Percentiles rank a stretch among this genome's conserved stretches.
These are phyloP conservation scores for Botrytis pseudocinerea DNA, from an alignment of 2,329 filamentous ascomycete species.

Conservation along the genomic window DNA sequence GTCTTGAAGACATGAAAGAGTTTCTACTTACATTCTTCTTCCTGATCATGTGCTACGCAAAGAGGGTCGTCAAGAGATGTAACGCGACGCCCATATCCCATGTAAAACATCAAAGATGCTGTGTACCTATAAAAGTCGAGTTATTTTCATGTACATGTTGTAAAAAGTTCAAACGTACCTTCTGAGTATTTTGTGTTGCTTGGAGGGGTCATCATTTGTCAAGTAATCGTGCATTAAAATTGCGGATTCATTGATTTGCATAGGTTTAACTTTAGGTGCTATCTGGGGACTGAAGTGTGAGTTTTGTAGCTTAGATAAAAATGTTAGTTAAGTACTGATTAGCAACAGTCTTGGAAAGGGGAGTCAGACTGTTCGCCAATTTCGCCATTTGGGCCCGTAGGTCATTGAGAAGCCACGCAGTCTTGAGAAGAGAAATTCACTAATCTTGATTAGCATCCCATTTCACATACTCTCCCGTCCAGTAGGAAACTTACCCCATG, in stretches of 20 bases:
- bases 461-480: background rate
- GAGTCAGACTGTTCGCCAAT: background rate
- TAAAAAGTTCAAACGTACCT: background rate
- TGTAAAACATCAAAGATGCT: constrained; percentile 3
- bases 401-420: constrained; percentile 11
- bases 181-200: constrained; percentile 3
- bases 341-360: background rate
- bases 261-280: background rate
- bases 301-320: background rate
- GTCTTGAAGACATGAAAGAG: background rate
- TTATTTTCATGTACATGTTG: background rate
- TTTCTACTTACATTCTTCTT: background rate
- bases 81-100: constrained; percentile 4
- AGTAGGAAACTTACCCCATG: background rate
- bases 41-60: constrained; percentile 5
- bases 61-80: background rate
- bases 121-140: background rate
- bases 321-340: background rate
- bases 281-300: background rate
- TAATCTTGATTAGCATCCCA: background rate
- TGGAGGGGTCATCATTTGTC: background rate
- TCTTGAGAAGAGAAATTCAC: background rate
- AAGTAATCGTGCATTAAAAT: constrained; percentile 1
- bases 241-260: background rate
- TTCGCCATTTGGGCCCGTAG: constrained; percentile 3